Evolutionary conservation across 352 stramenopile genomes (phyloP).

Genomic region (Elongisporangium prolatum): DNA sequence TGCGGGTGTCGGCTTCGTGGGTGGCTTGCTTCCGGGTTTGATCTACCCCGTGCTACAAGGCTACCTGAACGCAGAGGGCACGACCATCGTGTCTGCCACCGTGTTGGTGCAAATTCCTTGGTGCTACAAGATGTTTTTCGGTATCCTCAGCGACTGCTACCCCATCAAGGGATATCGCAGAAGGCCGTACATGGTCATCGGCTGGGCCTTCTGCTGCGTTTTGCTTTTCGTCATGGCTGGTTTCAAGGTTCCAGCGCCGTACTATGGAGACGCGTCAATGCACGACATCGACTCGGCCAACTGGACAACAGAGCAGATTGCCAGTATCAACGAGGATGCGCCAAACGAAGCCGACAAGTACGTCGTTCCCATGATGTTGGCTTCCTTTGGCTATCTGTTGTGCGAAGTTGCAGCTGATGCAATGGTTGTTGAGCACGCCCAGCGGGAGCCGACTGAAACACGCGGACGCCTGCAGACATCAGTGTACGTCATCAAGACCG

Average conservation of each 20-base stretch:
- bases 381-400: slow-evolving; percentile 60
- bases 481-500: slow-evolving; percentile 50
- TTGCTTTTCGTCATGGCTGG: slow-evolving; percentile 47
- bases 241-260: slow-evolving; percentile 30
- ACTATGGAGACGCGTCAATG: slow-evolving; percentile 36
- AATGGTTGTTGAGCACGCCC: slow-evolving; percentile 52
- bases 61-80: slow-evolving; percentile 57
- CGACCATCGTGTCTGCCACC: slow-evolving; percentile 38
- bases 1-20: slow-evolving; percentile 44
- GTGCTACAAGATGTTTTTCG: slow-evolving; percentile 57
- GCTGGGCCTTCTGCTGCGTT: slow-evolving; percentile 41
- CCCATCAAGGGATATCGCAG: slow-evolving; percentile 51
- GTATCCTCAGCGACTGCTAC: slow-evolving; percentile 57
- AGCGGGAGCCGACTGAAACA: slow-evolving; percentile 42
- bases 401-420: slow-evolving; percentile 55
- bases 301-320: slow-evolving; percentile 23
- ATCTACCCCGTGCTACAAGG: slow-evolving; percentile 57
- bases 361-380: slow-evolving; percentile 69
- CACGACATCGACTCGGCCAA: slow-evolving; percentile 23
- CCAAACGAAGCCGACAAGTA: slow-evolving; percentile 37
- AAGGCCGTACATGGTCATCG: slow-evolving; percentile 52
- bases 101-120: slow-evolving; percentile 50
- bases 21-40: slow-evolving; percentile 34
- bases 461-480: slow-evolving; percentile 49
- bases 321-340: slow-evolving; percentile 34